Base-by-base conservation (phyloP, 163 green algal species). In the Chloroidium sp. region DNA sequence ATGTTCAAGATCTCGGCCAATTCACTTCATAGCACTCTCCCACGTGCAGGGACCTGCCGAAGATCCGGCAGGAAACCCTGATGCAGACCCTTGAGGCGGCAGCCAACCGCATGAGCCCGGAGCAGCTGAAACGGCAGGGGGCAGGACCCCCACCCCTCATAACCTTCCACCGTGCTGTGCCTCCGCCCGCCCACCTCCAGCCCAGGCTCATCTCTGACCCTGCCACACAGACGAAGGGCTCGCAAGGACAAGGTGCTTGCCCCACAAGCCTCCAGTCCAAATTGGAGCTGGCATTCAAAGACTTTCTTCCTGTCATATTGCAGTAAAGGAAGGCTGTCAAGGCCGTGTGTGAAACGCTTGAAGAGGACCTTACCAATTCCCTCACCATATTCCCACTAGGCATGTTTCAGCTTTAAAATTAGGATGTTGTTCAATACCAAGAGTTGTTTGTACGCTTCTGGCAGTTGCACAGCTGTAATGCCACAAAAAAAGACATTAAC, bases 31-130 rank as follows among this genome's bases (percentile, higher is more conserved):
- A 8, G 13, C 3, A 3, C 58, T n/a, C 75, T 64, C 13, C 59
- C 60, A 4, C 13, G 8, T 59, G 62, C 82, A 77, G 75, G 10
- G 83, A 90, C 57, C 80, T 92, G 76, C 82, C 82, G 59, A 62
- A 67, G 2, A 69, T 81, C 59, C 85, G 89, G 67, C 86, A 89
- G 75, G 76, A 86, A 74, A 83, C 78, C 2, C 81, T 92, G 80
- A 74, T 87, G 59, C 79, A 85, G 1, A 91, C 88, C 57, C 84
- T 92, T 62, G 82, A 83, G 62, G 86, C 87, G n/a, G 89, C 89
- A 2, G 86, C 89, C 61, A 85, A 69, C 61, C 86, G 90, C 67
- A 90, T 92, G 87, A 68, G n/a, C 8, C 1, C 62, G 1, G 14
- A 62, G 0, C 84, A 92, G 62, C 81, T 78, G 80, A 61, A n/a